Base-by-base conservation (phyloP, 2,329 filamentous ascomycete species). In the Fusarium sulawesiense region DNA sequence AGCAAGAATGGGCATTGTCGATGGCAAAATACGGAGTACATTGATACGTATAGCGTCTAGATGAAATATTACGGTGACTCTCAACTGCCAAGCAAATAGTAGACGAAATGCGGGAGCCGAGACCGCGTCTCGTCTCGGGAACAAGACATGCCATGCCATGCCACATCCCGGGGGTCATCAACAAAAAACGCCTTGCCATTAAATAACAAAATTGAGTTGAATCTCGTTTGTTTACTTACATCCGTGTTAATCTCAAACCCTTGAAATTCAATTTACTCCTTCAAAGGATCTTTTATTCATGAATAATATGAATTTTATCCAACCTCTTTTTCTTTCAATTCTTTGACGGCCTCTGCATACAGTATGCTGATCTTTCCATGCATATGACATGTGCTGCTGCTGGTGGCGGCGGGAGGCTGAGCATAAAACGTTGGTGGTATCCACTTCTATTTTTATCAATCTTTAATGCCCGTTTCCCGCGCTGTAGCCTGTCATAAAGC, bases 361-460 rank as follows among this genome's bases (percentile, higher is more conserved):
- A 6, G 29, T 7, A 32, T 50, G 37, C 50, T 27, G 30, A 50
- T 57, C 32, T 57, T 32, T 57, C 32, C 48, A 21, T 41, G 32
- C 53, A 56, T 41, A 51, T 51, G 49, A 41, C 49, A 50, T 41
- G 21, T 23, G 21, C 47, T 29, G 37, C 40, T 51, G 49, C 34
- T 34, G 55, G 47, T 44, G 65, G 64, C 55, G 55, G 47, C 47
- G 51, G 64, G 64, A 71, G 68, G 68, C 68, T 62, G 60, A 69
- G 68, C 65, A 66, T 53, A 61, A 58, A 58, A 45, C 46, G 47
- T 49, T 49, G 13, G 18, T 16, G 34, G 45, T 25, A 21, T 30
- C 57, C 56, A 54, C 57, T 60, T 50, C 68, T 71, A 71, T 71
- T 72, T 71, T 69, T 72, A 72, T 72, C 53, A 32, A 20, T 37